These are phyloP conservation scores for Termitomyces sp. DNA, from an alignment of 768 basidiomycete genomes.

Conservation along the genomic window DNA sequence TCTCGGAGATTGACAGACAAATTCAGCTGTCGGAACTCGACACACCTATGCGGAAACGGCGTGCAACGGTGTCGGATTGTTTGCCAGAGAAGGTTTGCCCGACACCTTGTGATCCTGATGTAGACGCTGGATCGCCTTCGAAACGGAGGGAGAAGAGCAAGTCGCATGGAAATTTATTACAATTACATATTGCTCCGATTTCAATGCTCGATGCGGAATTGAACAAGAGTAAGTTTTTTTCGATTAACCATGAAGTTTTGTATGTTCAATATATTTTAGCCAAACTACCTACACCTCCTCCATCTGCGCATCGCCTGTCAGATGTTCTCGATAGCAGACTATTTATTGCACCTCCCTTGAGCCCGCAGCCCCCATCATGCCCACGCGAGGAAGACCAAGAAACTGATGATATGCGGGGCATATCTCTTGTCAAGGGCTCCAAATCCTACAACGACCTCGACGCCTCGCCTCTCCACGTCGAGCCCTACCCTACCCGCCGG, in stretches of 20 bases:
- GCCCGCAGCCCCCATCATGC: constrained; percentile 16
- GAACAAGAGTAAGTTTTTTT: constrained; percentile 47
- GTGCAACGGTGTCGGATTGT: constrained; percentile 65
- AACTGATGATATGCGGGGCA: constrained; percentile 22
- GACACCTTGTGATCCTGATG: constrained; percentile 19
- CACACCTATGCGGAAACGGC: constrained; percentile 40
- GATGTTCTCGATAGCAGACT: constrained; percentile 63
- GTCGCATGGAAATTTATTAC: constrained; percentile 59
- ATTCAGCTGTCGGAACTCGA: constrained; percentile 28
- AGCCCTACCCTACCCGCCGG: constrained; percentile 48
- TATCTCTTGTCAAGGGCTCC: constrained; percentile 21
- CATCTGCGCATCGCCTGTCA: constrained; percentile 53
- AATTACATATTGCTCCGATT: constrained; percentile 61
- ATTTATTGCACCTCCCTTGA: constrained; percentile 53
- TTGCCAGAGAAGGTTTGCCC: constrained; percentile 41
- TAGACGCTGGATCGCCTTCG: constrained; percentile 46
- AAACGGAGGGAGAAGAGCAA: constrained; percentile 62
- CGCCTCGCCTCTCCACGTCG: constrained; percentile 56
- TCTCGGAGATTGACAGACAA: constrained; percentile 20
- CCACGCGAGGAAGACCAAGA: constrained; percentile 29
- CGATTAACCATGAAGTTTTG: too few relatives aligned
- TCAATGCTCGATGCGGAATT: constrained; percentile 61
- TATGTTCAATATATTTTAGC: constrained; percentile 19
- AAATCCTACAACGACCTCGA: constrained; percentile 48
- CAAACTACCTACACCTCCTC: constrained; percentile 29